Evolutionary conservation across 2,329 filamentous ascomycete genomes (phyloP), one percentile per base, ranked within the genome.

Genomic region (Aspergillus sergii): DNA sequence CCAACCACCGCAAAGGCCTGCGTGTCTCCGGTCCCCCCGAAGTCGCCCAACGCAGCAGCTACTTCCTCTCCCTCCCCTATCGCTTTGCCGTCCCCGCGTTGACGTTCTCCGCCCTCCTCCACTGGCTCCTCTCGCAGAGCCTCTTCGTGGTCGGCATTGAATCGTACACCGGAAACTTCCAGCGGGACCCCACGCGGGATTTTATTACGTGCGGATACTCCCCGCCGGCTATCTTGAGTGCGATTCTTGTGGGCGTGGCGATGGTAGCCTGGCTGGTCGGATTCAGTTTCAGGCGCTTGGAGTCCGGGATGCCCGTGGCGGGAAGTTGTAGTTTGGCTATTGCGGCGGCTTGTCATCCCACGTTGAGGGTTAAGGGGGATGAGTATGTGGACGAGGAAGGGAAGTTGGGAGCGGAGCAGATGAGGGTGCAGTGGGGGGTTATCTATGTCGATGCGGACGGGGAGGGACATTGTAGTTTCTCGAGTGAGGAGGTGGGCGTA

Each of bases 41-140:
- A 1, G 78, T 77, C 1, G 68, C 71, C 1, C 82, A 85, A 66
- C 73, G 79, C 4, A 78, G 75, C 0, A 82, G 74, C 4, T 83
- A 82, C 63, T 81, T 78, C 54, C 78, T 85, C 12, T 77, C 76
- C 3, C 65, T 86, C 2, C 83, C 83, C 1, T 78, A 80, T 43
- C 73, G 73, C 19, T 85, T 82, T 60, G 77, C 76, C 0, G 58
- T 84, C 0, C 79, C 82, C 0, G 67, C 84, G 1, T 71, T 79
- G 1, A 62, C 68, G 0, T 64, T 68, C 2, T 78, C 74, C 1
- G 75, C 71, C 0, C 4, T 81, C 1, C 69, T 84, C 59, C 82
- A 85, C 66, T 85, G 82, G 82, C 72, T 85, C 6, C 73, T 83
- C 4, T 85, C 82, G 0, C 81, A 83, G 62, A 79, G 77, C 50